A percentile compares a stretch with the other conserved stretches of the same genome.
These are phyloP conservation scores for Kwoniella newhampshirensis DNA, from an alignment of 768 basidiomycete species.

Conservation along the genomic window DNA sequence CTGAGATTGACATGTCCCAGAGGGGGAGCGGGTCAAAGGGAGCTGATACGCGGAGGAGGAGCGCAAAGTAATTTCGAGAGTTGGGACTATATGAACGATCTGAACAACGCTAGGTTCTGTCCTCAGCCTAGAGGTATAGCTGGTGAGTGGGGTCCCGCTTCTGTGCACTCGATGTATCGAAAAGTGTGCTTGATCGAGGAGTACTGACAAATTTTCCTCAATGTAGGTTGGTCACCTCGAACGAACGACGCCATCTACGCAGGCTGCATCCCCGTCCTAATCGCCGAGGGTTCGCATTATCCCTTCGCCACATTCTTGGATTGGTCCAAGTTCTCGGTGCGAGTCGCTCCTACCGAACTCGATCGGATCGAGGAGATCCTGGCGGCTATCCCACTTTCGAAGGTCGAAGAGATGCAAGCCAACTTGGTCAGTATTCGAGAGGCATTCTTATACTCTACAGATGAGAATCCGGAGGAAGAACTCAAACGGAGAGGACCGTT, in stretches of 20 bases:
- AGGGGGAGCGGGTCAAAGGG: slow-evolving; percentile 37
- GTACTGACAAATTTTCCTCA: no score
- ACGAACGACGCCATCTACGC: slow-evolving; percentile 55
- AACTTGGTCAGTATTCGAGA: slow-evolving; percentile 54
- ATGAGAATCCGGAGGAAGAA: slow-evolving; percentile 50
- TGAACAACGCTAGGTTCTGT: slow-evolving; percentile 49
- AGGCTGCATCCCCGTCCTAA: slow-evolving; percentile 56
- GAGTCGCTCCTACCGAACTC: slow-evolving; percentile 53
- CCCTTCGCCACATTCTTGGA: slow-evolving; percentile 55
- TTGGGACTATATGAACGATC: slow-evolving; percentile 51
- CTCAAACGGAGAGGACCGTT: slow-evolving; percentile 52
- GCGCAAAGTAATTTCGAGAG: slow-evolving; percentile 38
- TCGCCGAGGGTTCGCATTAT: slow-evolving; percentile 54
- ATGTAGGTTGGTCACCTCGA: slow-evolving; percentile 54
- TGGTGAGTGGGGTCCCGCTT: slow-evolving; percentile 35
- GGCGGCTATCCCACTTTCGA: slow-evolving; percentile 43
- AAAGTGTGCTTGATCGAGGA: no score
- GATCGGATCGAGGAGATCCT: slow-evolving; percentile 54
- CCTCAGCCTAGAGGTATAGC: slow-evolving; percentile 50
- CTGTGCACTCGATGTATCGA: no score
- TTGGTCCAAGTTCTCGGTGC: slow-evolving; percentile 55
- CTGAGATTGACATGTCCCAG: slow-evolving; percentile 46
- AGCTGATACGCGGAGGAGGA: slow-evolving; percentile 37
- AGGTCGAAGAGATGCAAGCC: slow-evolving; percentile 53
- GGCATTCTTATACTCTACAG: slow-evolving; percentile 54